Conservation (phyloP, 164 flowering plant genomes). For the Chloranthus sessilifolius region DNA sequence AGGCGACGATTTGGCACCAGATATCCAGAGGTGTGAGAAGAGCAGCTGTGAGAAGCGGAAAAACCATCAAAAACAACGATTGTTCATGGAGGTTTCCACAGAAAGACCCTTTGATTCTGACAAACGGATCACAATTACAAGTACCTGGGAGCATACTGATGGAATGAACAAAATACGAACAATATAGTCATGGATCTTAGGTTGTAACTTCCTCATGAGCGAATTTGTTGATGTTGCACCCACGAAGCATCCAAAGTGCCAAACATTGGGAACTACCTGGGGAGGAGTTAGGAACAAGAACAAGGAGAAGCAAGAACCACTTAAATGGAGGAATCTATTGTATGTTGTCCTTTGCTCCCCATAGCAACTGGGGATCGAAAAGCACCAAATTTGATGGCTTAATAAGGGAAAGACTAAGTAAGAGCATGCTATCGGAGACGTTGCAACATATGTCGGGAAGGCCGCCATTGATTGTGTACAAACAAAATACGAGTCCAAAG, state of each 20-base stretch:
- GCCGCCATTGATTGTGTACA: constrained; percentile 13
- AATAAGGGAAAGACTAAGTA: constrained; percentile 16
- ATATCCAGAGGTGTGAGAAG: constrained; percentile 11
- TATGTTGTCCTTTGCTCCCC: constrained; percentile 4
- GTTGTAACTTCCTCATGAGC: constrained; percentile 14
- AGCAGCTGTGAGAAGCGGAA: constrained; percentile 6
- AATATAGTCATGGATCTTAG: constrained; percentile 12
- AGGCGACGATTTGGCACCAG: constrained; percentile 5
- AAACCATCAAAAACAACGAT: constrained; percentile 5
- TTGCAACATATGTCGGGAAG: constrained; percentile 16
- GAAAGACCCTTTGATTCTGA: constrained; percentile 5
- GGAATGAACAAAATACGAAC: constrained; percentile 4
- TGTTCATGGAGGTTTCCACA: constrained; percentile 4
- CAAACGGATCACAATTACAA: constrained; percentile 13
- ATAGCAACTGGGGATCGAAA: constrained; percentile 5
- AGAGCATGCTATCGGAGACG: constrained; percentile 13
- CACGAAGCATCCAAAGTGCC: constrained; percentile 6
- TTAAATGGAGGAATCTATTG: neutral
- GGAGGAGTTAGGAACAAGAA: constrained; percentile 7
- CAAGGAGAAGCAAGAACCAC: neutral
- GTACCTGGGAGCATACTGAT: constrained; percentile 1
- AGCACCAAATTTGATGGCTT: constrained; percentile 11
- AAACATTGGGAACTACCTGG: neutral
- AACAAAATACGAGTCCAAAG: too few species aligned
- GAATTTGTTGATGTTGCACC: constrained; percentile 13